Evolutionary conservation across 768 basidiomycete genomes (phyloP).

Genomic region (Boletus vermiculosoides): DNA sequence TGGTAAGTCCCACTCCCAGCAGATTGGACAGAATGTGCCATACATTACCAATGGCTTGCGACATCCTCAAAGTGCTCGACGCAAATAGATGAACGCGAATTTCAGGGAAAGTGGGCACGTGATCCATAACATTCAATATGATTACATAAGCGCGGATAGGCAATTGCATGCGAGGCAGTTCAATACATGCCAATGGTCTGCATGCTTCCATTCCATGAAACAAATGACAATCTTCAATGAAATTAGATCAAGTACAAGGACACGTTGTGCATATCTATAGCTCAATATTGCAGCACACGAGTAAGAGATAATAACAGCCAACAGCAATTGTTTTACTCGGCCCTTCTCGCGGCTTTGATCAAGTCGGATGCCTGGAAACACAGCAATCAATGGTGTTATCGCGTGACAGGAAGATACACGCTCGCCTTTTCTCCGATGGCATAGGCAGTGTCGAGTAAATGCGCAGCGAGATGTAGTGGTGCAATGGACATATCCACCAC

Average conservation of each 20-base stretch:
- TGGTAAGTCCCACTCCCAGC: background rate
- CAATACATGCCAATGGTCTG: too few relatives aligned
- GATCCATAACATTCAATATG: background rate
- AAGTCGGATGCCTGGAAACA: conserved; percentile 9
- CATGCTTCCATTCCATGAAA: background rate
- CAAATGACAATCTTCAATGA: background rate
- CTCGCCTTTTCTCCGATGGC: conserved; percentile 19
- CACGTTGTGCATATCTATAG: background rate
- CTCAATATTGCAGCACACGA: background rate
- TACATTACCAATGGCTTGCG: conserved; percentile 81
- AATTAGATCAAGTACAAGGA: background rate
- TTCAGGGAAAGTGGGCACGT: background rate
- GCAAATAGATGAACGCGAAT: background rate
- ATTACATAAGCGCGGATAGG: background rate
- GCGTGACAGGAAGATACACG: background rate
- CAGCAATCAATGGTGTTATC: background rate
- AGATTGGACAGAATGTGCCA: conserved; percentile 19
- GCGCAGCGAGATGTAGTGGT: conserved; percentile 14
- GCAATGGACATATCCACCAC: conserved; percentile 19
- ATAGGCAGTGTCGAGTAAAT: conserved; percentile 19
- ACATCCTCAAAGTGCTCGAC: conserved; percentile 47
- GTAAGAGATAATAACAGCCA: background rate
- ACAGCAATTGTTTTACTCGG: background rate
- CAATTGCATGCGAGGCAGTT: too few relatives aligned
- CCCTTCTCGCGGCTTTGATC: conserved; percentile 5